Evolutionary conservation across 2,329 filamentous ascomycete species (phyloP), one percentile per base, ranked within the genome.

Genomic region (Macrophomina pseudophaseolina): DNA sequence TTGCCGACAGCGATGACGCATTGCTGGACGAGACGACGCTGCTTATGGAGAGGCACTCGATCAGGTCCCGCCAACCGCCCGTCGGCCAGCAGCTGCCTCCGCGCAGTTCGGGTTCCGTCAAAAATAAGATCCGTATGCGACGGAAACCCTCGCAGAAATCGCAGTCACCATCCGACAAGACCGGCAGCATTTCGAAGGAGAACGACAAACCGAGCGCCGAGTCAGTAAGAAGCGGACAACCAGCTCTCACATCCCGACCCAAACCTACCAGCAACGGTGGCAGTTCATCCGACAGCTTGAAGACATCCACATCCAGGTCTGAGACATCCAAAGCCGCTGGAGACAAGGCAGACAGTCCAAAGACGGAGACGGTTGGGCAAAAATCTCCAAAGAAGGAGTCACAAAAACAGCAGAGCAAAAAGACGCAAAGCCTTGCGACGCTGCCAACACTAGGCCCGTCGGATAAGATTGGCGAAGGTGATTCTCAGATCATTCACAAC

Each of bases 401-500:
- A 2, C 16, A 30, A 28, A 11, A 30, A 7, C 28, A 48, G 18
- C 28, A 58, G 46, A 49, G 52, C 16, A 51, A 23, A 46, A 66
- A 52, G 46, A 18, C 30, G 12, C 53, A 51, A 23, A 60, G 16
- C 14, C 35, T 59, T 35, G 44, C 64, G 32, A 51, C 44, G 3
- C 46, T 60, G 35, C 64, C 64, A 23, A 66, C 64, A 3, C 72
- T 84, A 12, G 79, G 82, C 4, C 84, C 84, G 11, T 78, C 82
- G 9, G 86, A 87, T 68, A 78, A 77, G 6, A 86, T 97, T 60
- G 93, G 91, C 53, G 91, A 94, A 76, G 91, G 93, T 7, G 93
- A 97, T 74, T 96, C 92, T 0, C 85, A 84, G 49, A 85, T 98
- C 48, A 83, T 93, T 44, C 83, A 89, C 69, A 82, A 93, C 69